These are phyloP conservation scores for Penicillium sp. DNA, from an alignment of 2,329 filamentous ascomycete species.

Conservation along the genomic window DNA sequence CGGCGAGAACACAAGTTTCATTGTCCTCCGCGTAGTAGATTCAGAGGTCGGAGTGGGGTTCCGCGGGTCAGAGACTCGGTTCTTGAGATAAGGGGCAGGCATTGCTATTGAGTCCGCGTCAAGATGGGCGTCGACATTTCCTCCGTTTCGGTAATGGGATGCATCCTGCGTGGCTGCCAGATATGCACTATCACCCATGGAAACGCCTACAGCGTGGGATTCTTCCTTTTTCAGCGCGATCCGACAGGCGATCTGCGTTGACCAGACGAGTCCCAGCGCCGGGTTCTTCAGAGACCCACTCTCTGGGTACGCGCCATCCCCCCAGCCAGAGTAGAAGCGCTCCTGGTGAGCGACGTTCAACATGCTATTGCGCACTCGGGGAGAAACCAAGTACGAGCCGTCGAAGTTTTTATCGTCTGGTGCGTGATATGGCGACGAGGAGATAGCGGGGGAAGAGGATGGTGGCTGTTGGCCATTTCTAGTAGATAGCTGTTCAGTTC, in stretches of 20 bases:
- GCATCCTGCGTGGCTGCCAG: constrained; percentile 2
- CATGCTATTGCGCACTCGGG: constrained; percentile 41
- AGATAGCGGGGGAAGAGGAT: constrained; percentile 20
- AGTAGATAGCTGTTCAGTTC: constrained; percentile 8
- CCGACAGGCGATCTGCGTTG: constrained; percentile 74
- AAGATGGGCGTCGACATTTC: not conserved
- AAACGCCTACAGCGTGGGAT: constrained; percentile 31
- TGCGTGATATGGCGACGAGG: constrained; percentile 24
- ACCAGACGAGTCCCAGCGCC: constrained; percentile 79
- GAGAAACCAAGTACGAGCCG: constrained; percentile 33
- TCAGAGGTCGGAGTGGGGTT: not conserved
- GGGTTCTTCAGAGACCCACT: constrained; percentile 61
- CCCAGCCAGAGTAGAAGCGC: constrained; percentile 92
- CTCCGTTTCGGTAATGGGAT: not conserved
- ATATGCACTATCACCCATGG: constrained; percentile 1
- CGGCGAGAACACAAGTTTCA: constrained; percentile 83
- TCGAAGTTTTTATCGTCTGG: constrained; percentile 26
- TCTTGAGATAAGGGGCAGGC: not conserved
- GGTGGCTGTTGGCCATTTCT: not conserved
- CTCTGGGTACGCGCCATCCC: constrained; percentile 49
- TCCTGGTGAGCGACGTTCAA: constrained; percentile 75
- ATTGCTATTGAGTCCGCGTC: constrained; percentile 4
- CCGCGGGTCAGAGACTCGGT: not conserved
- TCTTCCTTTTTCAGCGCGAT: constrained; percentile 70
- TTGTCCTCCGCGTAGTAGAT: constrained; percentile 54